phyloP scores from a whole-genome alignment of 2,329 filamentous ascomycete species.

The Fusarium sp. region DNA sequence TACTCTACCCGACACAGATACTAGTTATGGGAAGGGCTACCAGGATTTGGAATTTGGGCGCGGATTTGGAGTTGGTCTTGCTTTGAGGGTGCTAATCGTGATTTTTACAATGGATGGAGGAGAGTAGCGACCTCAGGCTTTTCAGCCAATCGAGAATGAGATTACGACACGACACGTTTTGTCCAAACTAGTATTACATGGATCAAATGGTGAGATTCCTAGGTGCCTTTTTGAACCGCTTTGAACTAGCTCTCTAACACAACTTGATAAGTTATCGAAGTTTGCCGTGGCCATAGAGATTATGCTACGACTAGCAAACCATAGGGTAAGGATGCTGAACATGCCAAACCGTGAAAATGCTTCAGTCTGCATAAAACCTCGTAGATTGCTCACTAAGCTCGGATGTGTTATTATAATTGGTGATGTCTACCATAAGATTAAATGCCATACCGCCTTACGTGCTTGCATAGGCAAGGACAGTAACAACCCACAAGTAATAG shows the following conservation, averaged over 20 bases:
- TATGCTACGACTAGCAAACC: slow-evolving; percentile 2
- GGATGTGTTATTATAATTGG: not conserved
- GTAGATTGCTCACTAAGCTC: not conserved
- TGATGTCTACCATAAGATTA: not conserved
- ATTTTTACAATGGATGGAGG: slow-evolving; percentile 14
- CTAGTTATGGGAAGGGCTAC: slow-evolving; percentile 12
- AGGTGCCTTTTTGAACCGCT: slow-evolving; percentile 16
- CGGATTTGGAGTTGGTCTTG: slow-evolving; percentile 19
- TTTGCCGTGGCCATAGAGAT: slow-evolving; percentile 20
- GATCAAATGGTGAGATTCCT: slow-evolving; percentile 44
- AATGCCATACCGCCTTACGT: not conserved
- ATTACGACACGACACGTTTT: slow-evolving; percentile 22
- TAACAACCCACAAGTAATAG: not conserved
- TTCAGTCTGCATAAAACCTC: not conserved
- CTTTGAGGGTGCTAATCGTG: slow-evolving; percentile 31
- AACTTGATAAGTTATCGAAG: slow-evolving; percentile 31
- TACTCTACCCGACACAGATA: slow-evolving; percentile 48
- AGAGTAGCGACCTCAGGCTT: slow-evolving; percentile 19
- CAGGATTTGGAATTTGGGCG: slow-evolving; percentile 9
- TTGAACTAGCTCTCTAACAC: slow-evolving; percentile 37
- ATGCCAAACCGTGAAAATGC: not conserved
- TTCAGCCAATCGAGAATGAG: slow-evolving; percentile 34
- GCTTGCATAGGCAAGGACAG: not conserved
- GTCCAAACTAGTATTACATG: slow-evolving; percentile 1
- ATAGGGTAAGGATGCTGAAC: slow-evolving; percentile 21